phyloP scores from a whole-genome alignment of 345 rosid genomes.

The Populus euphratica region DNA sequence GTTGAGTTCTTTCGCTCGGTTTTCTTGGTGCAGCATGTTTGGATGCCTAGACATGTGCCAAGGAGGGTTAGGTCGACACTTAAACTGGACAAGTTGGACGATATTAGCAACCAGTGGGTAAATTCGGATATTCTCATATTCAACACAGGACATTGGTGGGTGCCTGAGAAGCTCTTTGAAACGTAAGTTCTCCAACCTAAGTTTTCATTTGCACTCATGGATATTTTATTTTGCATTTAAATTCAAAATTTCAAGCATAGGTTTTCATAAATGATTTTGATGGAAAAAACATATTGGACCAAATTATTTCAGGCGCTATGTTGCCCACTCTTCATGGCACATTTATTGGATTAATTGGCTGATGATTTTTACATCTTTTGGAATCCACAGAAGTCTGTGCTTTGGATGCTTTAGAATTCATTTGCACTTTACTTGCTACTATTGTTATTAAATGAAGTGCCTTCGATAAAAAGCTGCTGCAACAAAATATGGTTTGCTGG shows the following conservation, averaged over 20 bases:
- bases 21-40: constrained; percentile 81
- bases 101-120: constrained; percentile 64
- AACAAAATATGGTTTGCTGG: neutral
- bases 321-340: neutral
- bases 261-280: constrained; percentile 3
- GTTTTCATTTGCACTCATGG: constrained; percentile 2
- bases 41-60: constrained; percentile 61
- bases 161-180: constrained; percentile 86
- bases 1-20: constrained; percentile 86
- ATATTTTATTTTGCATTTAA: neutral
- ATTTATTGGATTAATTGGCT: neutral
- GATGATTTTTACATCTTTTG: neutral
- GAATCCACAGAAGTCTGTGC: neutral
- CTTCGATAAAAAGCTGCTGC: too few relatives aligned
- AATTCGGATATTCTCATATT: constrained; percentile 74
- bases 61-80: constrained; percentile 72
- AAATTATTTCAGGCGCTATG: neutral
- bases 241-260: neutral
- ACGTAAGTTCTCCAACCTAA: constrained; percentile 49
- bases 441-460: too few relatives aligned
- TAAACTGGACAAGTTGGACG: constrained; percentile 69
- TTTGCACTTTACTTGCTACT: neutral
- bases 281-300: neutral
- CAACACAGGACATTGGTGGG: constrained; percentile 98
- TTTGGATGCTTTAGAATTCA: neutral